Conservation (phyloP, 1,284 basidiomycete genomes). For the Mycosarcoma maydis region DNA sequence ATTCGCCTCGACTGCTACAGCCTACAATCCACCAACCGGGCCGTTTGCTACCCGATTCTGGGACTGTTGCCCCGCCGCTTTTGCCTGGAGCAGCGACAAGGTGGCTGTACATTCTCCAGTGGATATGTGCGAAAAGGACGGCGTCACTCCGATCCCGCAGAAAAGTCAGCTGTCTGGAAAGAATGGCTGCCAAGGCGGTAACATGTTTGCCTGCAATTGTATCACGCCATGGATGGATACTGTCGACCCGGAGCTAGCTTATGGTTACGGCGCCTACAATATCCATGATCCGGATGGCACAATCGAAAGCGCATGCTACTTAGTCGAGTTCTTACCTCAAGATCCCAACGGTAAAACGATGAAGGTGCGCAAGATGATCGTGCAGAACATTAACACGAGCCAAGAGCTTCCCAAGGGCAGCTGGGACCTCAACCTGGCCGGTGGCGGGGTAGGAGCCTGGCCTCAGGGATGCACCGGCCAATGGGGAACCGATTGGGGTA, state of each 20-base stretch:
- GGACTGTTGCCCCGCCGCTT: constrained; percentile 31
- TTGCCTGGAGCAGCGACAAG: background rate
- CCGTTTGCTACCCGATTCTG: constrained; percentile 31
- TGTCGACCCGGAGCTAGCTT: constrained; percentile 19
- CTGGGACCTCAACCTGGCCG: constrained; percentile 33
- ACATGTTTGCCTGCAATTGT: constrained; percentile 28
- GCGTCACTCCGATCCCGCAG: constrained; percentile 14
- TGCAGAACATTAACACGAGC: constrained; percentile 46
- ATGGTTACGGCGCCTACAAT: constrained; percentile 40
- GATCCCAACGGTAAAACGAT: constrained; percentile 30
- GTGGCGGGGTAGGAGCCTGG: constrained; percentile 35
- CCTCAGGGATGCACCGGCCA: constrained; percentile 25
- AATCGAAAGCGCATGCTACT: constrained; percentile 33
- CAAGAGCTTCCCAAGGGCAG: constrained; percentile 13
- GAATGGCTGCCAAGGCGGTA: constrained; percentile 27
- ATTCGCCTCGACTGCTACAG: constrained; percentile 4
- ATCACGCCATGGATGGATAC: constrained; percentile 33
- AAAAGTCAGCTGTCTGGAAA: background rate
- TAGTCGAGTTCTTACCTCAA: constrained; percentile 15
- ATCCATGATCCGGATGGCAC: constrained; percentile 15
- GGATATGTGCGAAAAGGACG: constrained; percentile 31
- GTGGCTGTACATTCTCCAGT: constrained; percentile 12
- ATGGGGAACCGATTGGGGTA: constrained; percentile 28
- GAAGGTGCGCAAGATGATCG: constrained; percentile 31
- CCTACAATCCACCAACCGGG: constrained; percentile 4